Base-by-base conservation (phyloP, 768 basidiomycete genomes). In the Lentinula lateritia region DNA sequence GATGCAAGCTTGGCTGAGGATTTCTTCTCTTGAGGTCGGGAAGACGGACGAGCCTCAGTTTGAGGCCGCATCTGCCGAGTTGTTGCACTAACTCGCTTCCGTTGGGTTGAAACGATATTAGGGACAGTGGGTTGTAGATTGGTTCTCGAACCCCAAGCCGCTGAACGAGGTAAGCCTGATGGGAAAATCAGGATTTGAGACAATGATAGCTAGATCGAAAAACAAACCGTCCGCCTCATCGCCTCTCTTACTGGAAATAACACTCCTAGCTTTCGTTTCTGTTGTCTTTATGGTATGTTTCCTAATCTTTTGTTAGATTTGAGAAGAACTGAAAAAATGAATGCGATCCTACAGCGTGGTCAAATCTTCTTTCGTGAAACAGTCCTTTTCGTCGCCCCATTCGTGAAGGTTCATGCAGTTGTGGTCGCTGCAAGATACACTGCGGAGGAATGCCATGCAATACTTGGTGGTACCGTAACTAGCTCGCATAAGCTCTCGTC, bases 311-410 rank as follows among this genome's bases (percentile, higher is more conserved):
- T 34, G 48, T 5, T 38, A 61, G 39, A 61, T 52, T 60, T 28
- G 28, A 28, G 66, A 57, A 61, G 52, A 59, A 48, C 56, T 58
- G 53, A 28, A 1, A n/a, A 35, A 35, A 66, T 2, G 62, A 54
- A 48, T 38, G 58, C 34, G 15, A 62, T 72, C 79, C 52, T 70
- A 96, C 94, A 95, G 75, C 0, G 95, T 96, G 28, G 93, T 90
- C 61, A 96, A 78, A 73, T 98, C 96, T 72, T 98, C 95, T 75
- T 95, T 95, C 0, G 95, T 95, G 71, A 97, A 95, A 69, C 93
- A 95, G 73, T 99, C 97, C 60, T 93, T 91, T 74, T 98, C 96
- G 63, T 98, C 97, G 38, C 95, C 97, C 93, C 94, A 97, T 72
- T 98, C 97, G 71, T 99, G 97, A 48, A 95, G 76, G 71, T 92